Base-by-base conservation (phyloP, 257 asterid genomes). In the Nemophila menziesii region DNA sequence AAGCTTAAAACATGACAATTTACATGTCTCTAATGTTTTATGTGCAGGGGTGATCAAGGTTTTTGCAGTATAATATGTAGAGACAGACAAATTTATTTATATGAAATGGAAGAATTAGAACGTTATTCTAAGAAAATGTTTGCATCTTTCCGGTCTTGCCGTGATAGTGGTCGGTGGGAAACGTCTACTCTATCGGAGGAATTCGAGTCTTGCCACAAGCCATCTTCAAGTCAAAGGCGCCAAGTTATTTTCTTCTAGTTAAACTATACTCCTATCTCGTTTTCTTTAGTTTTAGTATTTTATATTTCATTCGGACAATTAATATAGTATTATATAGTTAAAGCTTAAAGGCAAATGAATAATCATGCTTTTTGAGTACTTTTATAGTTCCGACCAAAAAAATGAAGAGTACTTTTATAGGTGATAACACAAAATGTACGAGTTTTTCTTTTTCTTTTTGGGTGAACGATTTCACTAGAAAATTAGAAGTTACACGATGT, bases 11-110 rank as follows among this genome's bases (percentile, higher is more conserved):
- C 7, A 13, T 37, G 3, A 37, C 18, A 22, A 18, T 17, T n/a
- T 15, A 8, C 0, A 21, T 29, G 3, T 38, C 10, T 2, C 17
- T 3, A 9, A 15, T 0, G 15, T 0, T 24, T 3, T 29, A 1
- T 43, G 10, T 70, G 63, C 81, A 80, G 77, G 73, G 94, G 94
- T 20, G 82, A 79, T 60, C 46, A 68, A 44, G 82, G 92, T 0
- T 82, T 79, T 46, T 82, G 93, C 69, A 81, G 77, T 19, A 62
- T 57, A 48, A 66, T 58, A 44, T 81, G 93, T n/a, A 66, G 93
- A 56, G 73, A 68, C 24, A 56, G 78, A 61, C 78, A 78, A 45
- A 69, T 81, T 16, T 67, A 67, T 49, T 10, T 72, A 44, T 85
- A 81, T 38, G 90, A 74, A 52, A 55, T 58, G 22, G 68, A 49